These are phyloP conservation scores for Oryza longistaminata DNA, from an alignment of 176 grass and related monocot species.

Conservation along the genomic window DNA sequence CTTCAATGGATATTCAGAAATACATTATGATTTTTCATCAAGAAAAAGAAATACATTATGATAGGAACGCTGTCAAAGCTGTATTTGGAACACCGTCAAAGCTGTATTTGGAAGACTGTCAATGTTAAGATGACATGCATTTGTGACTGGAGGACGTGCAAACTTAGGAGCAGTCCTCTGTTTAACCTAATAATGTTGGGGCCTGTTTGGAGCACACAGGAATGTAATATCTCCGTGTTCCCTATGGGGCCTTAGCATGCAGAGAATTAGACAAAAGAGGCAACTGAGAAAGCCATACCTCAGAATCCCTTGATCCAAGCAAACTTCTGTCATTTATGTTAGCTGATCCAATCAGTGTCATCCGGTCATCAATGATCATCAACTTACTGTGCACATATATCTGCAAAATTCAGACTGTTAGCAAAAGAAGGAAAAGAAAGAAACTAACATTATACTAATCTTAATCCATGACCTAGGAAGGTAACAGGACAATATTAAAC, in stretches of 20 bases:
- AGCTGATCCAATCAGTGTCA: slow-evolving; percentile 76
- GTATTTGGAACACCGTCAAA: background rate
- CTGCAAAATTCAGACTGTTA: slow-evolving; percentile 40
- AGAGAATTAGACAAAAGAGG: background rate
- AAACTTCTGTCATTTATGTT: slow-evolving; percentile 94
- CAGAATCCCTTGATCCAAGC: slow-evolving; percentile 82
- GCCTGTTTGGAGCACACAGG: background rate
- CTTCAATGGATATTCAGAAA: background rate
- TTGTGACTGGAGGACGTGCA: background rate
- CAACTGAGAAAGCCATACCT: slow-evolving; percentile 53
- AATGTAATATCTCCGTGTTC: background rate
- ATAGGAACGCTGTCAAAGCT: background rate
- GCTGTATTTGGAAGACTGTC: background rate
- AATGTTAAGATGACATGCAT: background rate
- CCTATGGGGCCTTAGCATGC: background rate
- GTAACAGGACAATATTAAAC: slow-evolving; percentile 2
- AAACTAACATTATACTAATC: slow-evolving; percentile 14
- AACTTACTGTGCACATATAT: slow-evolving; percentile 94
- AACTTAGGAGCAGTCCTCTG: slow-evolving; percentile 8
- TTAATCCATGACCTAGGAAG: slow-evolving; percentile 10
- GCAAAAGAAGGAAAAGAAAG: background rate
- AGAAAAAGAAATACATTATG: background rate
- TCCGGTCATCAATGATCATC: slow-evolving; percentile 81
- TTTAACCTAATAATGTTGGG: background rate
- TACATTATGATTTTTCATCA: background rate